Percentiles rank a stretch among this genome's conserved stretches.
phyloP scores from a whole-genome alignment of 83 land plant species.

The Thuja plicata region DNA sequence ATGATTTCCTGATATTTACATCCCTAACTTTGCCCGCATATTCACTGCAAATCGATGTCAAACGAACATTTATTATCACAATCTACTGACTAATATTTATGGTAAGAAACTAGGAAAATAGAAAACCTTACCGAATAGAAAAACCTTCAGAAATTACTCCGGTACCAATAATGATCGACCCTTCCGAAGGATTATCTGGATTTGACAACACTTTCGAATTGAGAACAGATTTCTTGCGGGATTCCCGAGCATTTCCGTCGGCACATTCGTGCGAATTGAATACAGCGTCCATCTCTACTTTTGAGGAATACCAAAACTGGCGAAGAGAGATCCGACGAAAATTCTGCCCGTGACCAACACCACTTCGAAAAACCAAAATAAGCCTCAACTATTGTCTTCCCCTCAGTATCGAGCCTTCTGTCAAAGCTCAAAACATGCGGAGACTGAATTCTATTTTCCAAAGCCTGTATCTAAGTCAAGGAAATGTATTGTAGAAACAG shows the following conservation, averaged over 20 bases:
- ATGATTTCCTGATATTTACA: conserved; percentile 3
- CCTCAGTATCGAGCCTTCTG: background rate
- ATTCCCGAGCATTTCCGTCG: background rate
- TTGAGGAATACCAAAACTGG: background rate
- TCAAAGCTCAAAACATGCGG: background rate
- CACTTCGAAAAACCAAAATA: background rate
- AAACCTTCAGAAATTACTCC: background rate
- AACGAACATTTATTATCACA: no score
- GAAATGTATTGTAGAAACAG: no score
- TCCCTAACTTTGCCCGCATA: conserved; percentile 8
- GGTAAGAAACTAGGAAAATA: background rate
- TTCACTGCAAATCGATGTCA: background rate
- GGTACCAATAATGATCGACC: no score
- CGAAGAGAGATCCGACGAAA: background rate
- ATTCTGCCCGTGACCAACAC: background rate
- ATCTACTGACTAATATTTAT: background rate
- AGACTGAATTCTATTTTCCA: no score
- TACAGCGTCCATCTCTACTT: background rate
- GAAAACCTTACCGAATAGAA: conserved; percentile 5
- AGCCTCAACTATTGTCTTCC: background rate
- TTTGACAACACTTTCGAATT: background rate
- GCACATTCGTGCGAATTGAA: background rate
- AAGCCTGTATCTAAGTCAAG: background rate
- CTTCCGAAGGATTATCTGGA: background rate
- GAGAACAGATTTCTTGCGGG: background rate